These are phyloP conservation scores for Trametes sanguinea DNA, from an alignment of 768 basidiomycete species.

Conservation along the genomic window DNA sequence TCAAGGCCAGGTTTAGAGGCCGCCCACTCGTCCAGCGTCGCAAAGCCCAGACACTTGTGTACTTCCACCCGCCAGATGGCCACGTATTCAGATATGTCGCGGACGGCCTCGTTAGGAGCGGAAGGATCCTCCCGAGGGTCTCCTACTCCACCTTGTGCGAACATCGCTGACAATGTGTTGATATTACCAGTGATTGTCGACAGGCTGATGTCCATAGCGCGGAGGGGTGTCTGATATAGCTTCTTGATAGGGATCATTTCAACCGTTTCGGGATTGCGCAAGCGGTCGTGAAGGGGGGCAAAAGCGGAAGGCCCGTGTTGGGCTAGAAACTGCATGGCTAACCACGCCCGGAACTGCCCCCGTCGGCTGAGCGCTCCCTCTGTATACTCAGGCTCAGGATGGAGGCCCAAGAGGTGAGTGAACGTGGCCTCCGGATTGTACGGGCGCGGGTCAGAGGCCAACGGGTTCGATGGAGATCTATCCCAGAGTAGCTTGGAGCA, in stretches of 20 bases:
- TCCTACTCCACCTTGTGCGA: constrained; percentile 20
- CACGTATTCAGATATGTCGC: constrained; percentile 16
- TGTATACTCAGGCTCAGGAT: neutral
- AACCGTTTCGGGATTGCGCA: constrained; percentile 21
- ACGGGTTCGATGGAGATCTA: constrained; percentile 30
- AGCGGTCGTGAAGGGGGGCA: neutral
- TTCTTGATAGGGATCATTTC: constrained; percentile 26
- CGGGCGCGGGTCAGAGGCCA: neutral
- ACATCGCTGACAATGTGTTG: constrained; percentile 28
- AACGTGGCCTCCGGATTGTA: neutral
- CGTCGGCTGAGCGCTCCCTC: neutral
- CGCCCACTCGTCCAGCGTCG: constrained; percentile 35
- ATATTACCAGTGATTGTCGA: constrained; percentile 27
- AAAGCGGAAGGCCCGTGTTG: constrained; percentile 28
- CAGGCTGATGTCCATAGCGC: constrained; percentile 27
- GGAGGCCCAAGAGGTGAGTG: neutral
- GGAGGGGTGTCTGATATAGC: constrained; percentile 20
- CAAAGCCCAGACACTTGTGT: neutral
- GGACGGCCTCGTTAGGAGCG: too few relatives aligned
- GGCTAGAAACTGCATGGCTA: constrained; percentile 32
- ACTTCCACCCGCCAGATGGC: constrained; percentile 34
- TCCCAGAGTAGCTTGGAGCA: constrained; percentile 40
- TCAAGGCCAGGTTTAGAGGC: constrained; percentile 32
- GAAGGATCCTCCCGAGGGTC: neutral
- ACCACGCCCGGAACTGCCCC: constrained; percentile 25